These are phyloP conservation scores for Prunus dulcis DNA, from an alignment of 306 rosid species.

Conservation along the genomic window DNA sequence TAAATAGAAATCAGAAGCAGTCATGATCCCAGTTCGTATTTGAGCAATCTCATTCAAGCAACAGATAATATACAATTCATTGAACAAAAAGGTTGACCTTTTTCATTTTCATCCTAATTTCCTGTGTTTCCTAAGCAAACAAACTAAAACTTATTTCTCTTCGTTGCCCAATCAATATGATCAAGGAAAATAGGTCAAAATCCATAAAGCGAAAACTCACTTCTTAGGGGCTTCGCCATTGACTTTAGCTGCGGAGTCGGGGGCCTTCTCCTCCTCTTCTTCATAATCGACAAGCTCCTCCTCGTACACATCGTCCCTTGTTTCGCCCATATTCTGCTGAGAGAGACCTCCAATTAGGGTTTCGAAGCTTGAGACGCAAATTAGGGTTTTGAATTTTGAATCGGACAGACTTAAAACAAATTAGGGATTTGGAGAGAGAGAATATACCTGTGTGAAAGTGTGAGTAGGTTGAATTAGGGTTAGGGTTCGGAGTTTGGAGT, in stretches of 20 bases:
- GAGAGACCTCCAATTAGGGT: constrained; percentile 3
- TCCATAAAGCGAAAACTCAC: constrained; percentile 30
- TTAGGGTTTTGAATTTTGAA: constrained; percentile 28
- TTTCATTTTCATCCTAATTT: background rate
- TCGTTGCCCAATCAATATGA: too few species aligned
- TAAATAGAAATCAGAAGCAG: background rate
- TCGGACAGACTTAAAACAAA: background rate
- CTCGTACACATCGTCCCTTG: constrained; percentile 84
- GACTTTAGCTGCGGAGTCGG: constrained; percentile 77
- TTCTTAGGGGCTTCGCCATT: constrained; percentile 92
- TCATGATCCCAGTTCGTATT: background rate
- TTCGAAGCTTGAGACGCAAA: constrained; percentile 1
- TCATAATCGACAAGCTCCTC: constrained; percentile 98
- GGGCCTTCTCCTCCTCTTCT: constrained; percentile 92
- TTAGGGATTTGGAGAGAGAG: constrained; percentile 33
- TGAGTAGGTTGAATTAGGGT: constrained; percentile 15
- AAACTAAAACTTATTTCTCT: background rate
- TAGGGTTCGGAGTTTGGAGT: constrained; percentile 39
- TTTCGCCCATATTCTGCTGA: constrained; percentile 76
- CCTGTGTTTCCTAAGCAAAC: background rate
- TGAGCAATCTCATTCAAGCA: background rate
- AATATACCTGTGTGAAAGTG: constrained; percentile 47
- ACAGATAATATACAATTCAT: background rate
- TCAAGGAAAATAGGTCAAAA: background rate
- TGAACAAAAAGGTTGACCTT: background rate